Percentiles rank a stretch among this genome's conserved stretches.
Conservation (phyloP, 306 rosid species). For the Cucumis melo region DNA sequence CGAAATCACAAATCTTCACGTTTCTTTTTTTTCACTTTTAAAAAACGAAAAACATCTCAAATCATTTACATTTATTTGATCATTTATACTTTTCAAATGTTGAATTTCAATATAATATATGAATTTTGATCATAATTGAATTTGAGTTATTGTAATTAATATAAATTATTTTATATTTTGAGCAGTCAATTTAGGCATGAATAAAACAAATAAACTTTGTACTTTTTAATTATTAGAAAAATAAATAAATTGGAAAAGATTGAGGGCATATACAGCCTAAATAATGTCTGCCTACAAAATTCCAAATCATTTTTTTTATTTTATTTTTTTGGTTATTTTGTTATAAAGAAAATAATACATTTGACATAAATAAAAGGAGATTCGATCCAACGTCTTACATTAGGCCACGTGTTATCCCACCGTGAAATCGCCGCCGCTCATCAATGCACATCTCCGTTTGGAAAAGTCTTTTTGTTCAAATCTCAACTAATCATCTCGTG, state of each 20-base stretch:
- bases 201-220: not conserved
- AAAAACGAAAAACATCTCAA: too few relatives aligned
- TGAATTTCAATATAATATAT: too few relatives aligned
- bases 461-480: not conserved
- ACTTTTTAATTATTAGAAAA: not conserved
- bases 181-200: not conserved
- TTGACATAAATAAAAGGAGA: not conserved
- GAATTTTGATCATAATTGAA: too few relatives aligned
- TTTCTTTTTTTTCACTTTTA: too few relatives aligned
- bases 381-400: not conserved
- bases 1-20: too few relatives aligned
- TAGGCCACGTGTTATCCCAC: not conserved
- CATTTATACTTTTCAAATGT: too few relatives aligned
- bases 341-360: not conserved
- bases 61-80: too few relatives aligned
- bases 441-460: not conserved
- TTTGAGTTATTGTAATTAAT: too few relatives aligned
- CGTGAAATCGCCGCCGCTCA: slow-evolving; percentile 1
- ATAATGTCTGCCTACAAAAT: not conserved
- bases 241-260: not conserved
- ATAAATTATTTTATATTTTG: not conserved
- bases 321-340: not conserved
- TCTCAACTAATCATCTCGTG: not conserved
- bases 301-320: not conserved
- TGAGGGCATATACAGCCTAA: not conserved